These are phyloP conservation scores for Mortierella sp. DNA, from an alignment of 371 early-diverging fungal genomes.

Conservation along the genomic window DNA sequence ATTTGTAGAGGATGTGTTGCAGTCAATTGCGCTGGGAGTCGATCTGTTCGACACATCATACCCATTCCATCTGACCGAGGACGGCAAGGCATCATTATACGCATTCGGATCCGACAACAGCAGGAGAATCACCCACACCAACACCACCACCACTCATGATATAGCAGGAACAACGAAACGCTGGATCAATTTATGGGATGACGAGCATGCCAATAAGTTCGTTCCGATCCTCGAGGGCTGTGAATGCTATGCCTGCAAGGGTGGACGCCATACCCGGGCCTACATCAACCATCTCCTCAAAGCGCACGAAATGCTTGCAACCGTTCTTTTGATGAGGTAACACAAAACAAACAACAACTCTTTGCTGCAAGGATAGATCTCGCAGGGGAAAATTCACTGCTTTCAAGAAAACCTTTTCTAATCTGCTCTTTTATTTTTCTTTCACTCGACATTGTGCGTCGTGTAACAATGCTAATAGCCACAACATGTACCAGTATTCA, in stretches of 20 bases:
- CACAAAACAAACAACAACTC: too few relatives aligned
- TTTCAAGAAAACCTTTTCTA: not conserved
- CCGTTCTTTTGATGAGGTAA: conserved; percentile 79
- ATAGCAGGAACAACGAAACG: conserved; percentile 18
- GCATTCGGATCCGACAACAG: conserved; percentile 39
- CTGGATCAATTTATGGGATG: conserved; percentile 69
- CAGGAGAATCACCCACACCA: not conserved
- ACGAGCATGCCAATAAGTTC: conserved; percentile 65
- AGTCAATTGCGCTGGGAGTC: conserved; percentile 72
- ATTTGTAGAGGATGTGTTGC: conserved; percentile 68
- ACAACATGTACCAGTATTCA: conserved; percentile 77
- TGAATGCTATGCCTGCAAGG: conserved; percentile 75
- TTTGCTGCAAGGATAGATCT: not conserved
- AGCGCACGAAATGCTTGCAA: conserved; percentile 86
- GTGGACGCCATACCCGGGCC: conserved; percentile 74
- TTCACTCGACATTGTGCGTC: not conserved
- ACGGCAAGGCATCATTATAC: conserved; percentile 70
- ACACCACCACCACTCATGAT: not conserved
- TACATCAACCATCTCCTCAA: conserved; percentile 83
- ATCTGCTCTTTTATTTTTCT: not conserved
- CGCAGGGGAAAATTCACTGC: not conserved
- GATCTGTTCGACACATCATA: conserved; percentile 83
- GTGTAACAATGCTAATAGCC: conserved; percentile 62
- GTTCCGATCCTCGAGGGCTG: conserved; percentile 73
- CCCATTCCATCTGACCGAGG: conserved; percentile 62